Conservation (phyloP, 192 early-diverging fungal species). For the Spizellomyces sp. region DNA sequence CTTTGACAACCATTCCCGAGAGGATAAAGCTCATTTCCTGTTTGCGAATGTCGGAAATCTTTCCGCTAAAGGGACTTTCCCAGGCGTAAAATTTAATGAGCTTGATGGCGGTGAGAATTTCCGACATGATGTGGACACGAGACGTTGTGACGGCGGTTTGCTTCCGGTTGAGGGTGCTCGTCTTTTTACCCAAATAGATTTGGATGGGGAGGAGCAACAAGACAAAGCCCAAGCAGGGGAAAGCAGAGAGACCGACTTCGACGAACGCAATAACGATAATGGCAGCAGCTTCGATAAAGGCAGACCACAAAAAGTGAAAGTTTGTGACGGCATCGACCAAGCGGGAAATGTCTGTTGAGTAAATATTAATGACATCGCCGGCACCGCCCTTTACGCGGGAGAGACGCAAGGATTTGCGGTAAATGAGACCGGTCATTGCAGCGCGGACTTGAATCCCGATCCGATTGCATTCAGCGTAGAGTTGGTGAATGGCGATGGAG, state of each 20-base stretch:
- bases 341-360: slow-evolving; percentile 63
- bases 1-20: slow-evolving; percentile 57
- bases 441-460: slow-evolving; percentile 44
- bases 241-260: slow-evolving; percentile 54
- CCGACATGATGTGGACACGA: slow-evolving; percentile 73
- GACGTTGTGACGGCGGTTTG: slow-evolving; percentile 60
- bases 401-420: slow-evolving; percentile 64
- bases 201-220: slow-evolving; percentile 65
- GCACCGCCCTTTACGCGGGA: slow-evolving; percentile 59
- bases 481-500: slow-evolving; percentile 44
- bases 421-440: slow-evolving; percentile 65
- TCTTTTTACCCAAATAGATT: slow-evolving; percentile 56
- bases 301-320: slow-evolving; percentile 74
- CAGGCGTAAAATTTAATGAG: slow-evolving; percentile 79
- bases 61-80: slow-evolving; percentile 67
- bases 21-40: slow-evolving; percentile 58
- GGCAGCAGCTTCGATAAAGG: slow-evolving; percentile 58
- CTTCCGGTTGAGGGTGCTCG: slow-evolving; percentile 45
- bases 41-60: slow-evolving; percentile 57
- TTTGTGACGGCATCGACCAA: slow-evolving; percentile 67
- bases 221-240: slow-evolving; percentile 57
- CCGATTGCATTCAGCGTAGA: slow-evolving; percentile 47
- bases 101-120: slow-evolving; percentile 74
- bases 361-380: slow-evolving; percentile 61
- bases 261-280: slow-evolving; percentile 58